Base-by-base conservation (phyloP, 2,329 filamentous ascomycete genomes). In the Cercospora sojina region DNA sequence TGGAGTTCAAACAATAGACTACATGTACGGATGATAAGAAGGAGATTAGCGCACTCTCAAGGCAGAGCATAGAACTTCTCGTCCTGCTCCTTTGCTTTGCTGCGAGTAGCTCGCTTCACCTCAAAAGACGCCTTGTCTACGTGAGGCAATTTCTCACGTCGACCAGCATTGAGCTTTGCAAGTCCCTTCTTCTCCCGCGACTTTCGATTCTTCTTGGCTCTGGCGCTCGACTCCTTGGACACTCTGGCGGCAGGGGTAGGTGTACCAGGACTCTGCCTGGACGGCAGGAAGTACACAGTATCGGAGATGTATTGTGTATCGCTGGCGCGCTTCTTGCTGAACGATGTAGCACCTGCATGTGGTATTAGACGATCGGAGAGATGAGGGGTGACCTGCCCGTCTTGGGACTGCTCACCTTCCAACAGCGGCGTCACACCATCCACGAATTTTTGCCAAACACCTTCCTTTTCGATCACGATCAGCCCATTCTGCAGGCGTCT, bases 171-270 rank as follows among this genome's bases (percentile, higher is more conserved):
- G n/a, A 25, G 49, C 51, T 63, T 63, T 35, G 20, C 51, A 23
- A 29, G 47, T 4, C 20, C 51, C 23, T 56, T 63, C 60, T 63
- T 63, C 51, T 63, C 49, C 7, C 49, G 31, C 31, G 35, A 29
- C 7, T 57, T 56, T 7, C 38, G 10, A 55, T 62, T 62, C 59
- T 62, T 62, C 20, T 41, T 62, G 43, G 59, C 59, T 25, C 56
- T 63, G 20, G 25, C 29, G 29, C 29, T 63, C n/a, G 18, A 35
- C 20, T 16, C 18, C 20, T 41, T 59, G 3, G 32, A 49, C n/a
- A 43, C 47, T 53, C 25, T 53, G 47, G 23, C 47, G 47, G 47
- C 47, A 13, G 47, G 20, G 2, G 47, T 23, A 41, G 35, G 35
- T n/a, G 35, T 41, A 3, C 0, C 16, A 41, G 35, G 35, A 41